Base-by-base conservation (phyloP, 164 flowering plant genomes). In the Vitis rupestris region DNA sequence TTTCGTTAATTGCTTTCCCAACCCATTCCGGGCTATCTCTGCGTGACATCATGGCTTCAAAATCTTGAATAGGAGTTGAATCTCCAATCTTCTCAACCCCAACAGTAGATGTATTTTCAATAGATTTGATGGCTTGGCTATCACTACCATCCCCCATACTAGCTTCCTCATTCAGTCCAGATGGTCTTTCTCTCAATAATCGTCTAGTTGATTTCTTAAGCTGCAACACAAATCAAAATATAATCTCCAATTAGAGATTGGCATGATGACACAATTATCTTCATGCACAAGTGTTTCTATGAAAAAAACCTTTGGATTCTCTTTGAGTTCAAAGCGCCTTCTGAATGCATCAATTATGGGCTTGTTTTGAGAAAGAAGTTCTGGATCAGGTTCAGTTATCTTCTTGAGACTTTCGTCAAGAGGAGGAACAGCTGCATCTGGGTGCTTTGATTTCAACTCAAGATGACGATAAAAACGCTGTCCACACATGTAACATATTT, bases 21-120 rank as follows among this genome's bases (percentile, higher is more conserved):
- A 91, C 86, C 93, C 95, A 92, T 16, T 85, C 81, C 27, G 87
- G 76, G 67, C 84, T 79, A 77, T 91, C 98, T 78, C 95, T 87
- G 9, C 93, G 90, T 10, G 89, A 78, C 76, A 92, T 80, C 97
- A 92, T 91, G 58, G 94, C 84, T 80, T 92, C 97, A 80, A 92
- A 95, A 80, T 95, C 99, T 78, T 88, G 81, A 44, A 89, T 76
- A 51, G 98, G 95, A 64, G 82, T 84, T 67, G 64, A 55, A 58
- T 83, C 76, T 19, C 97, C 89, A 67, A 92, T 79, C 63, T 77
- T 76, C 54, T 82, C 92, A 78, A 84, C 79, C 60, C 78, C 79
- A 59, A 59, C 66, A 16, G 31, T 3, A 31, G 87, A 70, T 62
- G 74, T 74, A 50, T 65, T 68, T 68, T 76, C 80, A 67, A 62